These are phyloP conservation scores for Suhomyces maxii DNA, from an alignment of 1,139 yeast genomes.

Conservation along the genomic window DNA sequence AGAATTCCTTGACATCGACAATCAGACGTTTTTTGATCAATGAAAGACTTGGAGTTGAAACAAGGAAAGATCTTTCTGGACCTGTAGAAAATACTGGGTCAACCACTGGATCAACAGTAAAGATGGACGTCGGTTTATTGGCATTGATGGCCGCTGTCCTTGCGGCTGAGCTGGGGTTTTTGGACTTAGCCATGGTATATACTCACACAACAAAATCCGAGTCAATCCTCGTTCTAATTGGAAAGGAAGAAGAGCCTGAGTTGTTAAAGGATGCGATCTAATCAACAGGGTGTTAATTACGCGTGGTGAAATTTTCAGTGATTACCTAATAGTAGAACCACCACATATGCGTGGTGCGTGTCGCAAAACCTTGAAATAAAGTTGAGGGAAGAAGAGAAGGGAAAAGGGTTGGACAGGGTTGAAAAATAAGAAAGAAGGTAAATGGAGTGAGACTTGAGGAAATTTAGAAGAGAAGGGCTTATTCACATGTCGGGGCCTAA, in stretches of 20 bases:
- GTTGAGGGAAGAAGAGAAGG: no score
- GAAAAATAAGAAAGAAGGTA: no score
- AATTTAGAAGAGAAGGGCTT: no score
- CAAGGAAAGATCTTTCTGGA: constrained; percentile 26
- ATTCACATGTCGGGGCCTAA: no score
- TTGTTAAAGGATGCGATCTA: background rate
- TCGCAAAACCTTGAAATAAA: no score
- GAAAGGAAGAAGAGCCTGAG: background rate
- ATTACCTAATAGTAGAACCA: constrained; percentile 1
- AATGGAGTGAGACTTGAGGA: no score
- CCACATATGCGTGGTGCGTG: no score
- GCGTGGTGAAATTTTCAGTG: constrained; percentile 4
- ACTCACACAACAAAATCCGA: background rate
- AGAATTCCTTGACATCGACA: constrained; percentile 26
- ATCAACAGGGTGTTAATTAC: constrained; percentile 14
- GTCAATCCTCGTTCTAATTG: background rate
- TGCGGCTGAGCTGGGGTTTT: constrained; percentile 9
- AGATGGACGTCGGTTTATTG: constrained; percentile 11
- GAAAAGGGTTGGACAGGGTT: no score
- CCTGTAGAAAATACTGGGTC: constrained; percentile 30
- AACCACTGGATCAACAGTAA: constrained; percentile 28
- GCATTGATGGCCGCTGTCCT: constrained; percentile 13
- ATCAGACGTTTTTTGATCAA: constrained; percentile 24
- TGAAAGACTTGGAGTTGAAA: constrained; percentile 26
- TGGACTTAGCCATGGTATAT: constrained; percentile 10